Percentiles rank a stretch among this genome's conserved stretches.
phyloP scores from a whole-genome alignment of 257 asterid genomes.

The Lantana camara region DNA sequence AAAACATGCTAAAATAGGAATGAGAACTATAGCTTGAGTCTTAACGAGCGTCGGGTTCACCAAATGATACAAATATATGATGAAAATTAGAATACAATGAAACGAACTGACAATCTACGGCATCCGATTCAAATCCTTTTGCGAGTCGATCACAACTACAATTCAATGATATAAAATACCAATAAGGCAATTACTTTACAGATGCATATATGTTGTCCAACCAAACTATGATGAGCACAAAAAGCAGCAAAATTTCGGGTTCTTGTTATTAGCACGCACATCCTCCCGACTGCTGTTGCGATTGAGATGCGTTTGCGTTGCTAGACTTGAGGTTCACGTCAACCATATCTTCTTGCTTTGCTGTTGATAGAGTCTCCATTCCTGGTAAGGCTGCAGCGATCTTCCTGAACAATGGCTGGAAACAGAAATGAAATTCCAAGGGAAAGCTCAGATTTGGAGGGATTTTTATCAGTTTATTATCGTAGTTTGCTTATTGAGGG shows the following conservation, averaged over 20 bases:
- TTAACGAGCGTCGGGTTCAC: slow-evolving; percentile 16
- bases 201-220: slow-evolving; percentile 24
- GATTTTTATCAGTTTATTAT: neutral
- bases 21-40: neutral
- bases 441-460: neutral
- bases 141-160: slow-evolving; percentile 33
- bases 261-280: slow-evolving; percentile 66
- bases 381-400: slow-evolving; percentile 88
- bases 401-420: slow-evolving; percentile 73
- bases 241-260: neutral
- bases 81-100: slow-evolving; percentile 19
- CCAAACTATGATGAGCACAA: slow-evolving; percentile 13
- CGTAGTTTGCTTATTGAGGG: neutral
- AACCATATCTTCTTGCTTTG: slow-evolving; percentile 81
- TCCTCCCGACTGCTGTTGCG: slow-evolving; percentile 74
- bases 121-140: slow-evolving; percentile 25
- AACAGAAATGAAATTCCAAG: neutral
- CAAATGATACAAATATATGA: slow-evolving; percentile 32
- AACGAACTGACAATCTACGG: slow-evolving; percentile 20
- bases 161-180: slow-evolving; percentile 24
- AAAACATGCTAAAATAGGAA: neutral
- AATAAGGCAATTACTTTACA: slow-evolving; percentile 37
- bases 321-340: slow-evolving; percentile 75
- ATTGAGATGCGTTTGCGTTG: slow-evolving; percentile 57
- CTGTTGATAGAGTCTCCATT: slow-evolving; percentile 74